Conservation (phyloP, 257 asterid genomes). For the Striga asiatica region DNA sequence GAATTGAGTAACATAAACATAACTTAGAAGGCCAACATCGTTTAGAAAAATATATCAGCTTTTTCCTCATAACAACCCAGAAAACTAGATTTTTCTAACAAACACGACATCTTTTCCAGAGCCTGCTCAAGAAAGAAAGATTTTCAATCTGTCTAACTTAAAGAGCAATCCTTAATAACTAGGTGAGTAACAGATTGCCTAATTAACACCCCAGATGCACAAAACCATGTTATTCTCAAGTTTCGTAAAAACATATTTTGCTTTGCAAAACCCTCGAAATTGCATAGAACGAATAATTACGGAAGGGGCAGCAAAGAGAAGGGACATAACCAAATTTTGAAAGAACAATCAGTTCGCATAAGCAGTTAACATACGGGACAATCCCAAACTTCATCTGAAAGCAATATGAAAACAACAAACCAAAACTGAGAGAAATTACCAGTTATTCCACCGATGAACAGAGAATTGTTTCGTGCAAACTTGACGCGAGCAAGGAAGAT, state of each 20-base stretch:
- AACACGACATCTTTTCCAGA: too few relatives aligned
- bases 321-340: neutral
- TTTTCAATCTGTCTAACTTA: too few relatives aligned
- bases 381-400: neutral
- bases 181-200: conserved; percentile 1
- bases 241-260: neutral
- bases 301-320: neutral
- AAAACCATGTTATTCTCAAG: conserved; percentile 2
- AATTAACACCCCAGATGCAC: neutral
- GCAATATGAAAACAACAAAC: neutral
- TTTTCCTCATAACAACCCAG: neutral
- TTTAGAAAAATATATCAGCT: too few relatives aligned
- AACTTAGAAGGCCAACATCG: too few relatives aligned
- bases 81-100: too few relatives aligned
- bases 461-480: neutral
- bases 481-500: neutral
- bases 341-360: neutral
- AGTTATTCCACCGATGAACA: neutral
- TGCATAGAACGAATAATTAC: neutral
- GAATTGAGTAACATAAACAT: neutral
- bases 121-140: too few relatives aligned
- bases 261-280: neutral
- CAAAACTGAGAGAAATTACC: neutral
- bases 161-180: neutral
- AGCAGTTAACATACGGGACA: neutral